Conservation (phyloP, 345 rosid species). For the Rhodamnia argentea region DNA sequence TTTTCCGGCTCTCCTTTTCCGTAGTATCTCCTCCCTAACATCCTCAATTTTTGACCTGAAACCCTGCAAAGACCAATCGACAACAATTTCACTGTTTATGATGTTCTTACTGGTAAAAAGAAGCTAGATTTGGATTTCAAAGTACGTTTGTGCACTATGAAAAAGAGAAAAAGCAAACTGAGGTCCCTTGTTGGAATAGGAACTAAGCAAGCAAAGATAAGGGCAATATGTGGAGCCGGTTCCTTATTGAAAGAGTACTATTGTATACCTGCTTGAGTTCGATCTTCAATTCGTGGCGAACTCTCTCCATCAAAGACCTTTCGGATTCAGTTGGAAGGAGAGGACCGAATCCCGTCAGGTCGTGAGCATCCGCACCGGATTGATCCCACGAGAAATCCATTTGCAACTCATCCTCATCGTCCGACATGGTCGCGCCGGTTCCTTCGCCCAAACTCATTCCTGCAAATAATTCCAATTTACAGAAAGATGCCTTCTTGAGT, state of each 20-base stretch:
- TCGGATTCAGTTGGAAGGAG: constrained; percentile 92
- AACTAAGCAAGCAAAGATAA: background rate
- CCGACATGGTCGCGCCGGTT: constrained; percentile 91
- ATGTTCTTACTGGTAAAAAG: background rate
- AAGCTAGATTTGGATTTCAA: background rate
- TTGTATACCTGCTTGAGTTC: constrained; percentile 71
- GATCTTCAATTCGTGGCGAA: constrained; percentile 88
- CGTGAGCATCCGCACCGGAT: constrained; percentile 47
- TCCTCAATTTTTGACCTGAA: constrained; percentile 93
- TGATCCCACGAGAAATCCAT: constrained; percentile 79
- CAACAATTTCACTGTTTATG: background rate
- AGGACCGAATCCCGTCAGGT: constrained; percentile 89
- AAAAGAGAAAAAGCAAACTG: background rate
- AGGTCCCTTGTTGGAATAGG: background rate
- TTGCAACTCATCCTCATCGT: constrained; percentile 84
- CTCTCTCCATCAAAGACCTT: constrained; percentile 98
- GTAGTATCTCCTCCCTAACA: constrained; percentile 91
- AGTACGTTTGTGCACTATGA: background rate
- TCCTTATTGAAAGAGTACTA: background rate
- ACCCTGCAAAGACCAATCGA: constrained; percentile 33
- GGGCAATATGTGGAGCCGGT: background rate
- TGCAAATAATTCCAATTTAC: constrained; percentile 8
- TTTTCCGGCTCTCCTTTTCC: constrained; percentile 96
- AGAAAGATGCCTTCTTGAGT: background rate
- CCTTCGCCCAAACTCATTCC: constrained; percentile 84